Percentiles rank a stretch among this genome's conserved stretches.
Evolutionary conservation across 306 rosid genomes (phyloP).

Genomic region (Casuarina glauca): DNA sequence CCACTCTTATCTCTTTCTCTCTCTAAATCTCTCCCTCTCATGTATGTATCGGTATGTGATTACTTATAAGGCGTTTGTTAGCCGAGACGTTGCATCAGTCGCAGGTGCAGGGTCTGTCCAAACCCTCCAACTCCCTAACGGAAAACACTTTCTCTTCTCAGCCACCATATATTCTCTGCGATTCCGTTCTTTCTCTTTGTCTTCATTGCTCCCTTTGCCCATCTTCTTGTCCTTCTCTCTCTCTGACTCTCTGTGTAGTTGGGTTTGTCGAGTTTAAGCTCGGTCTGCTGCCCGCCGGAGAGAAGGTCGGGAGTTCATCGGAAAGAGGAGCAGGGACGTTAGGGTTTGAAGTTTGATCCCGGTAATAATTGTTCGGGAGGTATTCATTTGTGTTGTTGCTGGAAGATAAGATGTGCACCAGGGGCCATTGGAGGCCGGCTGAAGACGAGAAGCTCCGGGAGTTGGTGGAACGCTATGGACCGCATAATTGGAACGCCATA

Average conservation of each 20-base stretch:
- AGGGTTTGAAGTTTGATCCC: constrained; percentile 34
- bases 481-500: constrained; percentile 99
- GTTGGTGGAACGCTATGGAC: constrained; percentile 91
- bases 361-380: not conserved
- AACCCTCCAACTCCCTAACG: constrained; percentile 82
- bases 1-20: constrained; percentile 38
- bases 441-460: constrained; percentile 86
- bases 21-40: constrained; percentile 19
- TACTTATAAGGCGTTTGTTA: constrained; percentile 56
- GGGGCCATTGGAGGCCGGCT: constrained; percentile 99
- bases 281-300: too few species aligned
- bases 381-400: not conserved
- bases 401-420: constrained; percentile 66
- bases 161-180: constrained; percentile 44
- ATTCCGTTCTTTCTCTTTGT: constrained; percentile 35
- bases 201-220: constrained; percentile 18
- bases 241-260: not conserved
- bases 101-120: constrained; percentile 82
- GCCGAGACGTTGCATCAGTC: constrained; percentile 95
- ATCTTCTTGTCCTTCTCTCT: not conserved
- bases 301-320: not conserved
- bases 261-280: constrained; percentile 4
- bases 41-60: constrained; percentile 3
- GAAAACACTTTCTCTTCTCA: constrained; percentile 67
- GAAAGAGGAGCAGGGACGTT: not conserved